Conservation (phyloP, 2,329 filamentous ascomycete genomes). For the Daldinia sp. region DNA sequence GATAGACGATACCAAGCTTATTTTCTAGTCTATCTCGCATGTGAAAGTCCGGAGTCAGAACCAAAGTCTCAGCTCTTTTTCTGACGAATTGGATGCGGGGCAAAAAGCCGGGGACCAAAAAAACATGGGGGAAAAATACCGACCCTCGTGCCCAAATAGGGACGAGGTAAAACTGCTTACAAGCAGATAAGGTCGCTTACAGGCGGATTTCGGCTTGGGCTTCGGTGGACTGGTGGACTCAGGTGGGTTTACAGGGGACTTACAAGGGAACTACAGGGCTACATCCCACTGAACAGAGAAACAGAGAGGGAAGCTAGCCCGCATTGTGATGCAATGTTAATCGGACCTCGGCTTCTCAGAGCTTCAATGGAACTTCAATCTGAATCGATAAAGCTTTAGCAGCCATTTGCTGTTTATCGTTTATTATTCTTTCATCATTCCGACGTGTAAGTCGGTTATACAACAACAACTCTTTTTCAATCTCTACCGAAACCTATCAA, state of each 20-base stretch:
- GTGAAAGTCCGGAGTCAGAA: conserved; percentile 25
- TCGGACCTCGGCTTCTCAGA: conserved; percentile 49
- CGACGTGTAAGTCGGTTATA: background rate
- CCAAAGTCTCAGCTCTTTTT: conserved; percentile 1
- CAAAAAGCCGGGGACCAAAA: conserved; percentile 29
- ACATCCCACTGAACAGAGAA: conserved; percentile 16
- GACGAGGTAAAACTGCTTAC: conserved; percentile 1
- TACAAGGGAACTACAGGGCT: background rate
- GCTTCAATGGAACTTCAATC: conserved; percentile 9
- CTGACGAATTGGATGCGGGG: conserved; percentile 33
- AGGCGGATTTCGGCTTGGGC: conserved; percentile 24
- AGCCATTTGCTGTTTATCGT: background rate
- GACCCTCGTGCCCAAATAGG: conserved; percentile 30
- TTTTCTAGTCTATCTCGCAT: conserved; percentile 14
- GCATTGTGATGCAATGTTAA: conserved; percentile 50
- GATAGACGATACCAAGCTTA: background rate
- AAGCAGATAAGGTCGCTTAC: conserved; percentile 1
- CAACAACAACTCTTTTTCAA: background rate
- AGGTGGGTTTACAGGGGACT: background rate
- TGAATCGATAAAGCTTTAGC: conserved; percentile 32
- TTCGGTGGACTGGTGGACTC: background rate
- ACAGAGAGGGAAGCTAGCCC: conserved; percentile 17
- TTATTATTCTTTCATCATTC: background rate
- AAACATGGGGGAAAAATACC: conserved; percentile 25
- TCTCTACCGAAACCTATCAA: background rate